A percentile compares a stretch with the other conserved stretches of the same genome.
Conservation (phyloP, 192 early-diverging fungal species). For the Phycomyces nitens region DNA sequence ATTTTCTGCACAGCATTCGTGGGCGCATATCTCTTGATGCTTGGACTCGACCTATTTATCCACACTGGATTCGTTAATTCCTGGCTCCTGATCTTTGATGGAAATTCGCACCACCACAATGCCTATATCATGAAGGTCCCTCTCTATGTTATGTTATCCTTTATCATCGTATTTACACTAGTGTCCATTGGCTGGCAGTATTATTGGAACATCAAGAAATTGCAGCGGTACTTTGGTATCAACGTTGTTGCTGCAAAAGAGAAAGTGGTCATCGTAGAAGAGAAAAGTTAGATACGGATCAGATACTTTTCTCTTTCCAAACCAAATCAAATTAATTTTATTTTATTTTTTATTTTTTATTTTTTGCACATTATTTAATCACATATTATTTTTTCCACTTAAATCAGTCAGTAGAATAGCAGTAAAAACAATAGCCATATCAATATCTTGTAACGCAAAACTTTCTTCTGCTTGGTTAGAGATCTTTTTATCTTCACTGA, state of each 20-base stretch:
- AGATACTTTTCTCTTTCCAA: too few species aligned
- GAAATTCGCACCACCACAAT: conserved; percentile 23
- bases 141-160: conserved; percentile 26
- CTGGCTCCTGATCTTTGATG: conserved; percentile 26
- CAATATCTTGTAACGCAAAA: too few species aligned
- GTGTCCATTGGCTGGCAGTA: conserved; percentile 32
- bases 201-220: conserved; percentile 33
- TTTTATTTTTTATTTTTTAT: too few species aligned
- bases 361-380: too few species aligned
- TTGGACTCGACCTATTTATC: conserved; percentile 53
- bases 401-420: too few species aligned
- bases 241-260: conserved; percentile 16
- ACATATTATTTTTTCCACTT: too few species aligned
- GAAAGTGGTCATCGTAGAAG: conserved; percentile 1
- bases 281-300: not conserved
- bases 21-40: conserved; percentile 48
- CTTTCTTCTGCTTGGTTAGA: too few species aligned
- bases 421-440: too few species aligned
- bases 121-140: conserved; percentile 21
- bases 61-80: conserved; percentile 50
- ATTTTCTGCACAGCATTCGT: conserved; percentile 47
- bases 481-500: too few species aligned
- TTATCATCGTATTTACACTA: conserved; percentile 18
- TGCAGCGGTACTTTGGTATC: conserved; percentile 30
- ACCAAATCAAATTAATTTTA: too few species aligned